Evolutionary conservation across 192 early-diverging fungal species (phyloP).

Genomic region (Phlyctochytrium planicorne): DNA sequence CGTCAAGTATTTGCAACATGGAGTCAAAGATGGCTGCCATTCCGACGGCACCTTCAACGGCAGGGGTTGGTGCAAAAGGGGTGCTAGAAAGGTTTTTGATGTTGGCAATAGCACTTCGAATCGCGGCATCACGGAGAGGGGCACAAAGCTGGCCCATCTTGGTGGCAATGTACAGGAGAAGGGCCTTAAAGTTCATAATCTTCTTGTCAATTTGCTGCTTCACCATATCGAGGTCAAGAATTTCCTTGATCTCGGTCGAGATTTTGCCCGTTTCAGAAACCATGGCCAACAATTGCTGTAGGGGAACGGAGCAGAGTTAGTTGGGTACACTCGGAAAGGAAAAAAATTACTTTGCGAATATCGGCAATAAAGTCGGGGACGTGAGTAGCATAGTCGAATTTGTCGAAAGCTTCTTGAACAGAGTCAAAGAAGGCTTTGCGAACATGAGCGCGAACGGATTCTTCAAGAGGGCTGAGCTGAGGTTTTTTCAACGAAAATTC

Average conservation of each 20-base stretch:
- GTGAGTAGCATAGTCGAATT: conserved; percentile 45
- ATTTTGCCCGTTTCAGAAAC: conserved; percentile 54
- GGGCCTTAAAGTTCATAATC: conserved; percentile 52
- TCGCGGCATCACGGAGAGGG: conserved; percentile 67
- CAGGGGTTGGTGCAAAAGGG: background rate
- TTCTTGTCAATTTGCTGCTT: conserved; percentile 61
- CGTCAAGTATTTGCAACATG: conserved; percentile 63
- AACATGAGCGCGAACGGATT: conserved; percentile 56
- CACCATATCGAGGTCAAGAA: conserved; percentile 67
- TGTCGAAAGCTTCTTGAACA: conserved; percentile 57
- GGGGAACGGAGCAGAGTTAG: conserved; percentile 6
- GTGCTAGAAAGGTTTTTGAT: background rate
- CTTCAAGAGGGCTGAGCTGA: conserved; percentile 47
- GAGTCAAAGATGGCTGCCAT: conserved; percentile 45
- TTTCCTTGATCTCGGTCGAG: conserved; percentile 58
- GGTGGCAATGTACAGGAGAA: conserved; percentile 46
- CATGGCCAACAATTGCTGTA: conserved; percentile 66
- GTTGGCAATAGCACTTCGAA: conserved; percentile 33
- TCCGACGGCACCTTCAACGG: background rate
- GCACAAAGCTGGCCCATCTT: conserved; percentile 75
- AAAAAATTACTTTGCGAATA: conserved; percentile 53
- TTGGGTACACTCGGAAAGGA: background rate
- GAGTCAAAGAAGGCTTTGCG: conserved; percentile 72
- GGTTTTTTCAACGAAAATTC: conserved; percentile 59
- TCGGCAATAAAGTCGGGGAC: conserved; percentile 56